phyloP scores from a whole-genome alignment of 345 rosid genomes.

The Syzygium aromaticum region DNA sequence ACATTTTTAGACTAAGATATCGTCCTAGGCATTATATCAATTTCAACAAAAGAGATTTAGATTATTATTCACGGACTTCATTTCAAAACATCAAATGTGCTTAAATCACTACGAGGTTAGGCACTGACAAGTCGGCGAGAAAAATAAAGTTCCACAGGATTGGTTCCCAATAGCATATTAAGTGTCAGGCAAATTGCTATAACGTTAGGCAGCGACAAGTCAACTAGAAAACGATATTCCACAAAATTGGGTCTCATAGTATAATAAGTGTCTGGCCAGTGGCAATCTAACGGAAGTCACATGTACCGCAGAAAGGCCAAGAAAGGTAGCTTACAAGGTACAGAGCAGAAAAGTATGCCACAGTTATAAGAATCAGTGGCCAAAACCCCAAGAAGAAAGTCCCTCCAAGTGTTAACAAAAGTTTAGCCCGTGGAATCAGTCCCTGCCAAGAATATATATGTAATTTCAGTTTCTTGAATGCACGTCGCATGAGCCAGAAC shows the following conservation, averaged over 20 bases:
- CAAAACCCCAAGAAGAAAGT: slow-evolving; percentile 86
- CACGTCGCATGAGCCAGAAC: neutral
- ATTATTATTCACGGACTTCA: too few species aligned
- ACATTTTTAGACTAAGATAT: neutral
- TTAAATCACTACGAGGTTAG: too few species aligned
- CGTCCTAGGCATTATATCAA: neutral
- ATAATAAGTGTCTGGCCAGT: neutral
- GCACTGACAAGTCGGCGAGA: neutral
- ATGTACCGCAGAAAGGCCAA: neutral
- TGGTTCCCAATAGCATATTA: neutral
- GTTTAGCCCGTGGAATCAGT: slow-evolving; percentile 78
- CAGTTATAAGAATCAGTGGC: slow-evolving; percentile 73
- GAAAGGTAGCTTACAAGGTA: slow-evolving; percentile 55
- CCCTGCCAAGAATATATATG: slow-evolving; percentile 53
- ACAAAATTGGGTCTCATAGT: neutral
- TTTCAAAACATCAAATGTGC: too few species aligned
- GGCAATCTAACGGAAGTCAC: neutral
- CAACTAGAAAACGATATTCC: neutral
- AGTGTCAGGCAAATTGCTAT: neutral
- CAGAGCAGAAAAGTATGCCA: slow-evolving; percentile 59
- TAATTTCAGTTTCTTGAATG: neutral
- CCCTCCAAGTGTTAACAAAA: slow-evolving; percentile 75
- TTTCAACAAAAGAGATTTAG: neutral
- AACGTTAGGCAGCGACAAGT: neutral
- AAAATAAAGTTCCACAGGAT: neutral